Evolutionary conservation across 2,329 filamentous ascomycete species (phyloP), one percentile per base, ranked within the genome.

Genomic region (Phyllosticta citribraziliensis): DNA sequence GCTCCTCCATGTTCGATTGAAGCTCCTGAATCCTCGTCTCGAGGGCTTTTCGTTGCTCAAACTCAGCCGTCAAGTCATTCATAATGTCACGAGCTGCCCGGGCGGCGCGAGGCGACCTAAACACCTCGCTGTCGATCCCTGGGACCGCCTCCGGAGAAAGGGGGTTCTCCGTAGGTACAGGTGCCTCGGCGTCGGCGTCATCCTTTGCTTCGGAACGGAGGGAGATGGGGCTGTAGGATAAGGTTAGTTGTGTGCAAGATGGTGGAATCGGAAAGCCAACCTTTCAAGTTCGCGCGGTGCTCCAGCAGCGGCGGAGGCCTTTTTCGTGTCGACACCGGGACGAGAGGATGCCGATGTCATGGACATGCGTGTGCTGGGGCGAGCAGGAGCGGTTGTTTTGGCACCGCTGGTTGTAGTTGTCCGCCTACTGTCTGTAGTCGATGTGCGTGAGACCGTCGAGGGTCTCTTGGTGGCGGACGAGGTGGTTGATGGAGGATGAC

Each of bases 11-110:
- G 9, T 33, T 55, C 14, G 60, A 51, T 20, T 62, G 51, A 14
- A 62, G 55, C 25, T 62, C 55, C 51, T 58, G 60, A 25, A 57
- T 62, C 35, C 55, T 62, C 2, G 60, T 30, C 55, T 62, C 60
- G 12, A 62, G 55, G 35, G 60, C 60, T 55, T 62, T 62, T 25
- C 60, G 50, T 22, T 62, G 60, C 10, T 62, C 60, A 27, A 62
- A 62, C 52, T 62, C 60, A 17, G 47, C 51, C 22, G 60, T 58
- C 9, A 62, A 52, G 52, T 62, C 60, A 11, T 54, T 30, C 56
- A 62, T 62, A 22, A 62, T 62, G 24, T 62, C 60, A 20, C 27
- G 22, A 8, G 55, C 55, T 35, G 57, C 60, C n/a, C 60, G 60
- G 5, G 60, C 57, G 12, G 60, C 56, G 19, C 53, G 55, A 56